Evolutionary conservation across 768 basidiomycete species (phyloP).

Genomic region (Grammothele lineata): DNA sequence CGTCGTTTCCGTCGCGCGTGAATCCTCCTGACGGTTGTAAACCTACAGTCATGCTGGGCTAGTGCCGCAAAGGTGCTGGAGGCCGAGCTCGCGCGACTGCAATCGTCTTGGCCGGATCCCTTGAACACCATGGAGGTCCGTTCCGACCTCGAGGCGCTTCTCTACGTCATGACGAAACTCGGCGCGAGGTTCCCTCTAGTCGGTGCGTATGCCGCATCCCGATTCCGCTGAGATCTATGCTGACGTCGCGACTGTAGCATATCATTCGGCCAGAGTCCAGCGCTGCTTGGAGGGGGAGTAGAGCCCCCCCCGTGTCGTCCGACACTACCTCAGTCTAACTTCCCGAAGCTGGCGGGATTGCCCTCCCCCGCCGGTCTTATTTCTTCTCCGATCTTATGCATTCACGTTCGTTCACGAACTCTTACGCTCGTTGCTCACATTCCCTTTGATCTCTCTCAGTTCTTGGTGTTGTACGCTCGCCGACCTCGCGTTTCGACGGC

Average conservation of each 20-base stretch:
- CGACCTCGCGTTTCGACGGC: constrained; percentile 13
- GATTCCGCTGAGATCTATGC: constrained; percentile 57
- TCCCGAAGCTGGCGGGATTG: constrained; percentile 1
- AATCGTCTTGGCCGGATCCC: constrained; percentile 56
- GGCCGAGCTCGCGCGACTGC: constrained; percentile 59
- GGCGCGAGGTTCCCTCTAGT: constrained; percentile 59
- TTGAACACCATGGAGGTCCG: constrained; percentile 54
- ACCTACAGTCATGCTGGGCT: constrained; percentile 64
- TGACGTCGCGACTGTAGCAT: constrained; percentile 17
- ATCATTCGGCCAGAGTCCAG: constrained; percentile 26
- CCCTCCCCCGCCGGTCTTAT: constrained; percentile 1
- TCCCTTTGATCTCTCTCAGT: constrained; percentile 9
- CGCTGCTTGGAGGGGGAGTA: constrained; percentile 24
- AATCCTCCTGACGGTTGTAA: background rate
- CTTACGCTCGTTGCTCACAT: constrained; percentile 16
- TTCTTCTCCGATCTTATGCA: constrained; percentile 9
- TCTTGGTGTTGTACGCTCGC: constrained; percentile 12
- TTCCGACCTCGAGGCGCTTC: constrained; percentile 54
- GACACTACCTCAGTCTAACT: constrained; percentile 6
- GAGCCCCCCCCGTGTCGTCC: background rate
- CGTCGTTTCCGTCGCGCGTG: background rate
- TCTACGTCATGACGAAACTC: constrained; percentile 62
- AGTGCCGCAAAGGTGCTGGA: constrained; percentile 62
- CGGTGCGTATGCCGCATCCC: constrained; percentile 24
- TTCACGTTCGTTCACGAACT: constrained; percentile 21